Base-by-base conservation (phyloP, 176 grass and related monocot species). In the Cenchrus fungigraminus region DNA sequence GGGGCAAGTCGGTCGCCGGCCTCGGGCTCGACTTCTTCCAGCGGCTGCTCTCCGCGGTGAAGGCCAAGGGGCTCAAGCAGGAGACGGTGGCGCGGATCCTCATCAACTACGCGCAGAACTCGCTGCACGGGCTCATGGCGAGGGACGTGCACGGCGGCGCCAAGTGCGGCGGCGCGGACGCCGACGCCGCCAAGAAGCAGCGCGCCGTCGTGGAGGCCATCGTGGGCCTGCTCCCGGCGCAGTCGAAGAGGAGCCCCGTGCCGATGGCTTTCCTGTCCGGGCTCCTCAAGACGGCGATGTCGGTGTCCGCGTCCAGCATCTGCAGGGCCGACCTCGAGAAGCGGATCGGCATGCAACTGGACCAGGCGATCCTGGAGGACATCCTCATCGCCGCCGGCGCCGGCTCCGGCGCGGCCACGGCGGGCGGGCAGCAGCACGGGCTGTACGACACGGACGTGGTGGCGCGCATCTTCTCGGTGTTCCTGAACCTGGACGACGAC, bases 21-120 rank as follows among this genome's bases (percentile, higher is more conserved):
- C 85, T 98, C 31, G 88, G 85, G 13, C 82, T 98, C 5, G 95
- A 98, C 59, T 83, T 98, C 7, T 98, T 95, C 83, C 93, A 93
- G 65, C 86, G 87, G n/a, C 82, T 95, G 31, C 88, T 98, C 14
- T 90, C 92, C 15, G 87, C 95, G 3, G 63, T 95, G 7, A 98
- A 95, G 74, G 92, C 91, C 34, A 95, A 95, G 69, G 95, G 95
- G n/a, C 91, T 98, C n/a, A 98, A 88, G 79, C 91, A 95, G 91
- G 93, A 98, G 69, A 98, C 87, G 9, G 78, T 98, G 47, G 93
- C 91, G 42, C 65, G 85, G 60, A 95, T 95, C 74, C 81, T 98
- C 44, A 93, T 98, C 55, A 95, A 93, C 65, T 98, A 98, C 74
- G 93, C 93, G 9, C 91, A 95, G 74, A 95, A 81, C 80, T 90